Percentiles rank a stretch among this genome's conserved stretches.
Evolutionary conservation across 2,329 filamentous ascomycete genomes (phyloP).

Genomic region (Colletotrichum tamarilloi): DNA sequence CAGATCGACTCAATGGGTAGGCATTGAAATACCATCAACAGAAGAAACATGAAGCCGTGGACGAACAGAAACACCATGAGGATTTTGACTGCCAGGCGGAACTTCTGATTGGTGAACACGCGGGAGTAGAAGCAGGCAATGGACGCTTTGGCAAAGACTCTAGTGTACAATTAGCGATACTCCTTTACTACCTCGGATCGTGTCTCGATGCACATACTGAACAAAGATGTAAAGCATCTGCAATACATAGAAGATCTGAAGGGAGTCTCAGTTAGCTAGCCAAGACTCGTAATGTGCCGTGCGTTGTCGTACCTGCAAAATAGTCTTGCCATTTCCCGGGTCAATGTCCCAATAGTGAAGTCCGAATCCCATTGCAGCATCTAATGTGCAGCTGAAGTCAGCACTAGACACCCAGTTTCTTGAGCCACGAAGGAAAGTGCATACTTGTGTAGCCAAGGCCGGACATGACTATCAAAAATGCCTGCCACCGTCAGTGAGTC

Average conservation of each 20-base stretch:
- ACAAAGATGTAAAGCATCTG: conserved; percentile 41
- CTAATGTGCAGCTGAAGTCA: background rate
- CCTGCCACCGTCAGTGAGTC: background rate
- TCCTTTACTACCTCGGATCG: background rate
- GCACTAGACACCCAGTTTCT: background rate
- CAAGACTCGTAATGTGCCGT: background rate
- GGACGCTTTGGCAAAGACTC: conserved; percentile 38
- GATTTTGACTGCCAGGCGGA: conserved; percentile 14
- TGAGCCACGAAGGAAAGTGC: background rate
- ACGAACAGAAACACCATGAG: conserved; percentile 24
- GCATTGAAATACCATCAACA: conserved; percentile 38
- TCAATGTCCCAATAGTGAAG: conserved; percentile 40
- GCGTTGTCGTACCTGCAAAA: conserved; percentile 21
- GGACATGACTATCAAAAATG: conserved; percentile 4
- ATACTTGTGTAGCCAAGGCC: conserved; percentile 8
- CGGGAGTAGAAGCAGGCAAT: conserved; percentile 40
- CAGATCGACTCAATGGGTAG: conserved; percentile 34
- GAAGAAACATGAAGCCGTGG: conserved; percentile 32
- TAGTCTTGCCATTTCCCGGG: conserved; percentile 19
- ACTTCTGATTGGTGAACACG: conserved; percentile 34
- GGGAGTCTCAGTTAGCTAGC: background rate
- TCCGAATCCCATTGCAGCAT: conserved; percentile 36
- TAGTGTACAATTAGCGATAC: background rate
- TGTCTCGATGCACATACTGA: conserved; percentile 15
- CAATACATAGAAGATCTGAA: conserved; percentile 36